Conservation (phyloP, 148 eudicot genomes). For the Nepenthes gracilis region DNA sequence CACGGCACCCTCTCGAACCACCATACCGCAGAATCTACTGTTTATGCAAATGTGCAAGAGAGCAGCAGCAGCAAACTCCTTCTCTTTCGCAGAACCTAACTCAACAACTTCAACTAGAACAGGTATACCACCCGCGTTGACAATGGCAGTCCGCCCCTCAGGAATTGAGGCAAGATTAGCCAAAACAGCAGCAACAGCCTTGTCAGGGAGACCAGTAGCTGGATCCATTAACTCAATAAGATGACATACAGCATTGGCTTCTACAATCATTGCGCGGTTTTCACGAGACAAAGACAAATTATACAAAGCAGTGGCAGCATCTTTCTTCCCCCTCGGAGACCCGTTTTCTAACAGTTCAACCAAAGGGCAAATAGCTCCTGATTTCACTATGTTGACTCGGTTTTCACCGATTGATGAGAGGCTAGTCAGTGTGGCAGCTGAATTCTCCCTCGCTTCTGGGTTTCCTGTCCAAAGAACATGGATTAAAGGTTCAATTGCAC, state of each 20-base stretch:
- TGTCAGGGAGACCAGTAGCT: slow-evolving; percentile 58
- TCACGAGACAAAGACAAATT: slow-evolving; percentile 3
- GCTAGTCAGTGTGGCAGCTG: slow-evolving; percentile 13
- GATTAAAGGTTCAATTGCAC: slow-evolving; percentile 2
- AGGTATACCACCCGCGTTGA: slow-evolving; percentile 43
- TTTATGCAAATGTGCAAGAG: slow-evolving; percentile 49
- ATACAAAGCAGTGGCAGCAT: slow-evolving; percentile 6
- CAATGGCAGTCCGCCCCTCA: slow-evolving; percentile 50
- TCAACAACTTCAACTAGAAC: slow-evolving; percentile 13
- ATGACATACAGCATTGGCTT: slow-evolving; percentile 44
- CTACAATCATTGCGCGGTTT: slow-evolving; percentile 34
- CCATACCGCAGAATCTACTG: slow-evolving; percentile 36
- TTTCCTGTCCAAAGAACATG: slow-evolving; percentile 7
- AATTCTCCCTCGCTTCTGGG: slow-evolving; percentile 10
- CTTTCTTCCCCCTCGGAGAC: slow-evolving; percentile 12
- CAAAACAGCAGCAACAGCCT: slow-evolving; percentile 43
- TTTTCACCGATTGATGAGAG: slow-evolving; percentile 7
- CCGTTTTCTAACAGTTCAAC: slow-evolving; percentile 8
- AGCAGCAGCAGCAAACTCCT: slow-evolving; percentile 68
- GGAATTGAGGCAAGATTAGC: slow-evolving; percentile 51
- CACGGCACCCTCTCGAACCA: slow-evolving; percentile 54
- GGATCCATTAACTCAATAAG: slow-evolving; percentile 62
- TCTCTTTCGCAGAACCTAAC: slow-evolving; percentile 52
- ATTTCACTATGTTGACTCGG: slow-evolving; percentile 3
- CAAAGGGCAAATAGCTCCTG: slow-evolving; percentile 9